These are phyloP conservation scores for Crotalaria pallida DNA, from an alignment of 306 rosid genomes.

Conservation along the genomic window DNA sequence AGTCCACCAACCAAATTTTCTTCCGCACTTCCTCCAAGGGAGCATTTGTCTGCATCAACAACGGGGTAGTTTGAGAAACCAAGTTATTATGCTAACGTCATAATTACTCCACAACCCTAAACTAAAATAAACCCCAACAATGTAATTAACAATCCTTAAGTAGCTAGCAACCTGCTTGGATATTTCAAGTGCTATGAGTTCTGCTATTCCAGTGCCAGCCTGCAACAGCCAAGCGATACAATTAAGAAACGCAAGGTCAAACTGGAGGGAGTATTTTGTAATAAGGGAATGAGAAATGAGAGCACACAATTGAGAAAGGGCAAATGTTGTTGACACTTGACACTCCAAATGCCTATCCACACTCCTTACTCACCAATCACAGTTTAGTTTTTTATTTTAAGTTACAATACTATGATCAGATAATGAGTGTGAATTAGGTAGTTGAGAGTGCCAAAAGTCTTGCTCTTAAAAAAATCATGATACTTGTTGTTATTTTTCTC, in stretches of 20 bases:
- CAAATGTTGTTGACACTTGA: too few relatives aligned
- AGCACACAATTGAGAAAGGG: too few relatives aligned
- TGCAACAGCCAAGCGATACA: constrained; percentile 34
- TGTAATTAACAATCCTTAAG: not conserved
- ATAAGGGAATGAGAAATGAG: not conserved
- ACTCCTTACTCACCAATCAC: too few relatives aligned
- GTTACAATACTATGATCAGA: too few relatives aligned
- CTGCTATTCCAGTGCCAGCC: constrained; percentile 99
- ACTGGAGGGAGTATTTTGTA: not conserved
- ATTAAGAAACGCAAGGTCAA: constrained; percentile 16
- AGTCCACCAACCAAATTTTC: constrained; percentile 90
- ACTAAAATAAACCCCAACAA: not conserved
- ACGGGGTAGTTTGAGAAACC: constrained; percentile 20
- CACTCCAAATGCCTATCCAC: too few relatives aligned
- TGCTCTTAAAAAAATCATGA: not conserved
- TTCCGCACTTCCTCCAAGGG: constrained; percentile 92
- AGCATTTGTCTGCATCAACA: constrained; percentile 66
- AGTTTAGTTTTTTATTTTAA: too few relatives aligned
- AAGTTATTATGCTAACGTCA: not conserved
- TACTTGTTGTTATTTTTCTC: not conserved
- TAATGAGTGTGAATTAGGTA: too few relatives aligned
- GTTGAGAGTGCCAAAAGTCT: too few relatives aligned
- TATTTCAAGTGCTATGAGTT: constrained; percentile 92
- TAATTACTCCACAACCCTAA: not conserved
- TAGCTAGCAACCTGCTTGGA: constrained; percentile 73